Base-by-base conservation (phyloP, 768 basidiomycete genomes). In the Lactarius psammicola region DNA sequence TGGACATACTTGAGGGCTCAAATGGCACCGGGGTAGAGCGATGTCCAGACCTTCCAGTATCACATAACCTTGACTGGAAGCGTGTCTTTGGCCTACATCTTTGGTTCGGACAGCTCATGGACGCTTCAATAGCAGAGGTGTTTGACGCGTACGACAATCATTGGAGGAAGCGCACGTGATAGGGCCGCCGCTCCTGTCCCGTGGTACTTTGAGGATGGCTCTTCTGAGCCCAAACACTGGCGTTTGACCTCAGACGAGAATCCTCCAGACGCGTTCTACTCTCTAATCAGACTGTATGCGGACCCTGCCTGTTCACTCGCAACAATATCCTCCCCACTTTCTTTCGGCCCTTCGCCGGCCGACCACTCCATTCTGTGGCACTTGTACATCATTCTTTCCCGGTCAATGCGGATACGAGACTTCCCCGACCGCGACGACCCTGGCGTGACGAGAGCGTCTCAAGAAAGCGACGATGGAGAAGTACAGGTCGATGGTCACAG, bases 351-450 rank as follows among this genome's bases (percentile, higher is more conserved):
- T 2, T 88, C 86, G 7, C 88, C 89, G 0, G 75, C 86, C n/a
- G 94, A 95, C 74, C 88, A 86, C 74, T 85, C 93, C 26, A 78
- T 97, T 62, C 82, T 91, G 8, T 99, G 96, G 96, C 94, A 98
- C 76, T 73, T 98, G 38, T 98, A 96, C 75, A 84, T 94, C 62
- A 79, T 98, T 38, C 79, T 98, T 56, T 90, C 94, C 18, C 84
- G 89, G 30, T 90, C 89, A 66, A 86, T 97, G 78, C 82, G 88
- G 31, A 77, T 90, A 42, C 85, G 95, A 26, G 95, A 98, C 74
- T 90, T 96, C 70, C 85, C 86, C n/a, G 96, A 98, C 74, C 84
- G 95, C 11, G 82, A 81, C 40, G 81, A 84, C 23, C 75, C 80
- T 3, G 79, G 78, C 31, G 68, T 75, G 67, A 66, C 77, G 62